These are phyloP conservation scores for Cercospora sp. DNA, from an alignment of 2,329 filamentous ascomycete genomes.

Conservation along the genomic window DNA sequence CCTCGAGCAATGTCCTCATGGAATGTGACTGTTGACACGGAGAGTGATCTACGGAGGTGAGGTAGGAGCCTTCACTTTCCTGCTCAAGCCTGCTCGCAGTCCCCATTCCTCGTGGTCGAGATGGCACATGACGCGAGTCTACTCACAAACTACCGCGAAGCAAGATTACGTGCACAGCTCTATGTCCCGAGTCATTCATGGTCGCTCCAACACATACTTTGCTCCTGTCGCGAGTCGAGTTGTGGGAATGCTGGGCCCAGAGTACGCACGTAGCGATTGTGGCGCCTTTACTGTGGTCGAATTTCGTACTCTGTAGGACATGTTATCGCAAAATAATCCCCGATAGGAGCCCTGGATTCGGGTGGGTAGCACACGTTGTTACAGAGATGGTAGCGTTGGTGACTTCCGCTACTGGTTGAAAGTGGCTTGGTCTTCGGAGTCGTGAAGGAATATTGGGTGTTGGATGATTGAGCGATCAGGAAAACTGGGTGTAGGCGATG, in stretches of 20 bases:
- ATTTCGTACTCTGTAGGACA: constrained; percentile 1
- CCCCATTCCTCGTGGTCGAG: neutral
- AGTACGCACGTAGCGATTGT: neutral
- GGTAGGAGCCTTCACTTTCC: neutral
- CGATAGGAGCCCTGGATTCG: constrained; percentile 10
- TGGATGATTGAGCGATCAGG: neutral
- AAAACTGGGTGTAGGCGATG: neutral
- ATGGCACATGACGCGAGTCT: neutral
- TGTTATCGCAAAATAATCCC: neutral
- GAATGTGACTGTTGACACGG: neutral
- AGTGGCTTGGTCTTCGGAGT: neutral
- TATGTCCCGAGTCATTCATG: neutral
- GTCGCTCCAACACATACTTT: neutral
- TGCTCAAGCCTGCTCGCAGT: neutral
- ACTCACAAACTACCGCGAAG: neutral
- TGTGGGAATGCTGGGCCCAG: neutral
- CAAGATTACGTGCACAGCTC: neutral
- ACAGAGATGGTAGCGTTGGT: constrained; percentile 11
- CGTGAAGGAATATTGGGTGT: neutral
- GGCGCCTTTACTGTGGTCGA: neutral
- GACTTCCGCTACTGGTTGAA: neutral
- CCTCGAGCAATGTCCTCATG: neutral
- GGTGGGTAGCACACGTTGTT: neutral
- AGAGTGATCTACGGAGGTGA: neutral
- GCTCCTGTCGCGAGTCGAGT: neutral